Base-by-base conservation (phyloP, 2,329 filamentous ascomycete species). In the Phialophora expanda region DNA sequence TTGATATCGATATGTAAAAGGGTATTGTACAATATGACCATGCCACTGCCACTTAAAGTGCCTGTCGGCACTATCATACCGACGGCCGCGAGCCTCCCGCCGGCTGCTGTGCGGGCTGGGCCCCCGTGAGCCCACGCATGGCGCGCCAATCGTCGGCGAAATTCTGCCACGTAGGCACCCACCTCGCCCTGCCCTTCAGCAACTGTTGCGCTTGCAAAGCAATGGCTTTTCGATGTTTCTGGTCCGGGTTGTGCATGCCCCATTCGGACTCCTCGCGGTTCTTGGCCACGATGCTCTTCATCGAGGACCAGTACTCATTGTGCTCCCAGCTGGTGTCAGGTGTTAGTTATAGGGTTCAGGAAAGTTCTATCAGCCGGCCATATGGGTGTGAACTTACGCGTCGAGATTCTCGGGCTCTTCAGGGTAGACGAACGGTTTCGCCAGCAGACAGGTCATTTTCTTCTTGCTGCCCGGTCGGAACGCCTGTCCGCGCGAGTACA, bases 371-470 rank as follows among this genome's bases (percentile, higher is more conserved):
- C 46, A 26, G 48, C 20, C 20, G 22, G 17, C 11, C 6, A 3
- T 20, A 17, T 34, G 1, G 20, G 17, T 48, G 57, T 62, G n/a
- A 56, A 82, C 84, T 65, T 81, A 93, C 76, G 82, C 79, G 64
- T 83, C 76, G 68, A 86, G 81, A 75, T 90, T 84, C 70, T 83
- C 78, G 4, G 92, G 90, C 71, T 82, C 78, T 70, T 87, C 85
- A 0, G 95, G 95, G 90, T 92, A 98, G 64, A 91, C 87, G 81
- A 99, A 99, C 4, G 93, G 92, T 81, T 89, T 82, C 68, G 85
- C 87, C 81, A 99, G 86, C 83, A 97, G 91, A 53, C 96, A 92
- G 50, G 90, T 96, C 95, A 99, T 99, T 78, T 89, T 90, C 86
- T 99, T 99, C 74, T 89, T 85, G 57, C 88, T 82, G 70, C 86